Base-by-base conservation (phyloP, 345 rosid genomes). In the Zanthoxylum bungeanum region DNA sequence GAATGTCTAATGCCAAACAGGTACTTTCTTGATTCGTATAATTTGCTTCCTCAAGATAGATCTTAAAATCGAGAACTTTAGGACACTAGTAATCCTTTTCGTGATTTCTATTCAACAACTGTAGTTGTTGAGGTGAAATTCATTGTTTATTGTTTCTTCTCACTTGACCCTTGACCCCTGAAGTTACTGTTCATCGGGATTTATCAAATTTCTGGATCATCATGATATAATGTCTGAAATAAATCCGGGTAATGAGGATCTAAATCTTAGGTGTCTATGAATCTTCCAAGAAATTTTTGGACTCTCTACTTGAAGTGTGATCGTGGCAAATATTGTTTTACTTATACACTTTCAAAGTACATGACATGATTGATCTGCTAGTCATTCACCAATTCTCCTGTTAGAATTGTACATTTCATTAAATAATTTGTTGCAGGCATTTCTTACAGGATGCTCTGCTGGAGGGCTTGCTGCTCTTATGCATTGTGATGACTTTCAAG, bases 361-460 rank as follows among this genome's bases (percentile, higher is more conserved):
- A 68, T 64, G 75, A 73, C 34, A 36, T 31, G 31, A 24, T 55
- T 37, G 11, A 28, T 44, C 53, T 39, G 62, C 42, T 68, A 67
- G 21, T 64, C 70, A 44, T 75, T 59, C 3, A 59, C n/a, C 19
- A 2, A 62, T 24, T 60, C 36, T 68, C 33, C 51, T 65, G 40
- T 65, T 52, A 40, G 51, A 12, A 40, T 5, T 55, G 49, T 39
- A 39, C 12, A 55, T 56, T 55, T 50, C 59, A 52, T 52, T 53
- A 34, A 8, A 69, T 66, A 58, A 52, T 67, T 59, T 78, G 78
- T 16, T 69, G 62, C 82, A 92, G 98, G 98, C 95, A 44, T 77
- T 92, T 77, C 95, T 94, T 69, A 60, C 98, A 60, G 98, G 98
- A 78, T 94, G 98, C 80, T 94, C 98, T 78, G 97, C 98, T 50